Base-by-base conservation (phyloP, 495 filamentous ascomycete genomes). In the Hypoxylon perforatum region DNA sequence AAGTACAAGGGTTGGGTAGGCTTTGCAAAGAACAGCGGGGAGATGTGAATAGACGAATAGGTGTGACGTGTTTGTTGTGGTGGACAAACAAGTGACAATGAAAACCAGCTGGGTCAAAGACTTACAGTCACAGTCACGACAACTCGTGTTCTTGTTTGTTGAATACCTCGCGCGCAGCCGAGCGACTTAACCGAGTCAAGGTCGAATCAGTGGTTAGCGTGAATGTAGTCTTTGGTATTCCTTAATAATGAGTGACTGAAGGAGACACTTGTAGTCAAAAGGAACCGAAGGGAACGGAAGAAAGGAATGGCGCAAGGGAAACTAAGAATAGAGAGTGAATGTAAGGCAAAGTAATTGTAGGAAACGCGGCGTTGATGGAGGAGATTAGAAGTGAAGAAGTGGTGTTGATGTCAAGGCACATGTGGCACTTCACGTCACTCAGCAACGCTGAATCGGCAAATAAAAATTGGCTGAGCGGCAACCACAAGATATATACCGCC, bases 91-190 rank as follows among this genome's bases (percentile, higher is more conserved):
- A 18, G 44, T 28, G 14, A 56, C 50, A 69, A 63, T 49, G 17
- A 19, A 39, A 25, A 38, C 4, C 8, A 50, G 1, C 9, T 11
- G 23, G 47, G 51, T 48, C 42, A 67, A 57, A 62, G 41, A 66
- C 72, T 72, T 69, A 74, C 65, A 55, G 60, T 56, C 41, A 74
- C 65, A 55, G 60, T 56, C 41, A 64, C 45, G 18, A 61, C 36
- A 15, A 50, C 44, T 57, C 42, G 19, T 45, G 54, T 17, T 18
- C 17, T 42, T 57, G 49, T 61, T 60, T 63, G 44, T 63, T 33
- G 36, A 23, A 55, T 18, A 38, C 19, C 54, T 56, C 59, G 48
- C 45, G 47, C 42, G 38, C 25, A 46, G 52, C 42, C 57, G 25
- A 56, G 42, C 22, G 19, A 35, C 39, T 45, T 59, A 33, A 45